A percentile compares a stretch with the other conserved stretches of the same genome.
Conservation (phyloP, 1,284 basidiomycete species). For the Apiotrichum sp. region DNA sequence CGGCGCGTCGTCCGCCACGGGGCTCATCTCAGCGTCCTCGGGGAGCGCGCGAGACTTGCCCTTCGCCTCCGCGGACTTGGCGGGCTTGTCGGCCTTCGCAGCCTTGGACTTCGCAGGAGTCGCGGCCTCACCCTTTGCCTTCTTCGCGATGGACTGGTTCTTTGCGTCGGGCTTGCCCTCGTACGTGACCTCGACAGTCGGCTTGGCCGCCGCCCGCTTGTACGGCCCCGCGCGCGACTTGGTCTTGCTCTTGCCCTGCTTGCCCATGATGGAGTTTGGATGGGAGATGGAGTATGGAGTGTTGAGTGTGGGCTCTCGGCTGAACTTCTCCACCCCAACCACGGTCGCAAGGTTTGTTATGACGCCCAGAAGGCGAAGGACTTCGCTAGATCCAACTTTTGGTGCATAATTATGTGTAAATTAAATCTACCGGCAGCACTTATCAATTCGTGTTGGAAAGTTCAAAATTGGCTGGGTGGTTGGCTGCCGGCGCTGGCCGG, state of each 20-base stretch:
- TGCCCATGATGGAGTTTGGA: constrained; percentile 25
- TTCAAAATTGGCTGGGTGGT: no score
- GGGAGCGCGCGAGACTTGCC: constrained; percentile 15
- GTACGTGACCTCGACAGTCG: constrained; percentile 37
- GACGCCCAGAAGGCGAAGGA: not conserved
- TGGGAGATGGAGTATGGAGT: not conserved
- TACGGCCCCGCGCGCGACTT: constrained; percentile 6
- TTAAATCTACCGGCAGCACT: not conserved
- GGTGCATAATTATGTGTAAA: not conserved
- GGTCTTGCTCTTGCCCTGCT: constrained; percentile 23
- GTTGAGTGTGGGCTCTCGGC: no score
- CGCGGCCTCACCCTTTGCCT: not conserved
- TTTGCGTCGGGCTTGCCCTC: constrained; percentile 19
- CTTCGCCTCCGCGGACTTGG: constrained; percentile 93
- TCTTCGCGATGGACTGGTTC: constrained; percentile 17
- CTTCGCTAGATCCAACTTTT: constrained; percentile 5
- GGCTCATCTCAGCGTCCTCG: not conserved
- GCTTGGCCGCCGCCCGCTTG: constrained; percentile 24
- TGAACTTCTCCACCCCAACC: no score
- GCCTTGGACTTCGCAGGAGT: constrained; percentile 15
- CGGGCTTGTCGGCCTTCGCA: constrained; percentile 90
- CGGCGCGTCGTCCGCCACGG: constrained; percentile 2
- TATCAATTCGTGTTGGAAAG: no score
- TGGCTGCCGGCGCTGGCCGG: no score
- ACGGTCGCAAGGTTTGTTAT: not conserved